These are phyloP conservation scores for Anthoceros angustus DNA, from an alignment of 225 moss, liverwort and hornwort species.

Conservation along the genomic window DNA sequence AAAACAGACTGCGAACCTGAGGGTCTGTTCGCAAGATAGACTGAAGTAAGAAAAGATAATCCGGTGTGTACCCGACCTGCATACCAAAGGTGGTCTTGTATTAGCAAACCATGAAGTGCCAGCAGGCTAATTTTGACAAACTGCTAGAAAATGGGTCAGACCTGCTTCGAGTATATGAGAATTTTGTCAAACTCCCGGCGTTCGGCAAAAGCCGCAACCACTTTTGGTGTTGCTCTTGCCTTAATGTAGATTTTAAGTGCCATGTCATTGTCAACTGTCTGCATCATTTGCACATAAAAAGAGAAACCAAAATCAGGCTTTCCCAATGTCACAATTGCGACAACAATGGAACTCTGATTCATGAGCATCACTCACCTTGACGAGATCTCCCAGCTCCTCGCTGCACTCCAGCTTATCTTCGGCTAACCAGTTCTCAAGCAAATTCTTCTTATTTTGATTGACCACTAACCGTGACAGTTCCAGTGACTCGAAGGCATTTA, in stretches of 20 bases:
- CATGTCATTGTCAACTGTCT: conserved; percentile 99
- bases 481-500: conserved; percentile 73
- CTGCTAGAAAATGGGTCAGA: conserved; percentile 7
- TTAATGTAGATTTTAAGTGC: conserved; percentile 93
- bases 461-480: conserved; percentile 95
- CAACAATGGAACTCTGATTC: not conserved
- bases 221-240: conserved; percentile 95
- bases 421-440: conserved; percentile 98
- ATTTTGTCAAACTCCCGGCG: conserved; percentile 96
- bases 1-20: conserved; percentile 26
- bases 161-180: conserved; percentile 99
- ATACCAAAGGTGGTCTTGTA: not conserved
- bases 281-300: conserved; percentile 5
- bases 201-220: conserved; percentile 94
- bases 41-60: conserved; percentile 86
- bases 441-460: conserved; percentile 89
- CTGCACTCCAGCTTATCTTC: conserved; percentile 99
- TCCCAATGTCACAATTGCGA: not conserved
- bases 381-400: conserved; percentile 95
- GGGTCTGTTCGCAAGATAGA: conserved; percentile 89
- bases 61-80: conserved; percentile 95
- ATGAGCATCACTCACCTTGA: conserved; percentile 40
- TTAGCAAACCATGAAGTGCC: not conserved
- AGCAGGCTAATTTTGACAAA: not conserved
- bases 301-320: not conserved